Evolutionary conservation across 768 basidiomycete species (phyloP).

Genomic region (Amanita inopinata): DNA sequence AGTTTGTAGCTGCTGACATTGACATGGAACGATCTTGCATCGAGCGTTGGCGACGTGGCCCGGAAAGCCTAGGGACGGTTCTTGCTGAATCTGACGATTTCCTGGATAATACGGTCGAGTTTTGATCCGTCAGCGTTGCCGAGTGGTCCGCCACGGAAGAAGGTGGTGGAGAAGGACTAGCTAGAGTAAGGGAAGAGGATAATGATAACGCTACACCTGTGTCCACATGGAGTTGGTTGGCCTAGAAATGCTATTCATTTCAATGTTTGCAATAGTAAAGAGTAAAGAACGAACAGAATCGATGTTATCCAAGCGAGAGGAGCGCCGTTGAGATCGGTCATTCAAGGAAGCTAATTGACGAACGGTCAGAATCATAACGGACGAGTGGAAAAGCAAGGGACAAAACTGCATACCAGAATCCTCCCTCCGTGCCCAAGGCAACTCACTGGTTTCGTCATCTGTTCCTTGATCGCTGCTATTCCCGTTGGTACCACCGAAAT

Average conservation of each 20-base stretch:
- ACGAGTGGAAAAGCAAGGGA: neutral
- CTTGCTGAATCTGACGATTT: conserved; percentile 66
- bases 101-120: conserved; percentile 22
- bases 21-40: conserved; percentile 69
- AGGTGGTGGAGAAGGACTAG: conserved; percentile 32
- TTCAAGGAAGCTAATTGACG: conserved; percentile 4
- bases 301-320: neutral
- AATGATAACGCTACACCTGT: conserved; percentile 35
- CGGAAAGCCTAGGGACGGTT: conserved; percentile 41
- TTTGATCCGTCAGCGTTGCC: conserved; percentile 15
- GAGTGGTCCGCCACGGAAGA: conserved; percentile 26
- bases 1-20: conserved; percentile 52
- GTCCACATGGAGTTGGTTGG: conserved; percentile 52
- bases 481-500: conserved; percentile 31
- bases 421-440: conserved; percentile 46
- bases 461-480: conserved; percentile 31
- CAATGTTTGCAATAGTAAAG: conserved; percentile 5
- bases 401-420: conserved; percentile 34
- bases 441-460: conserved; percentile 44
- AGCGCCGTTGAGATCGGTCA: neutral
- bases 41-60: conserved; percentile 48
- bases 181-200: conserved; percentile 26
- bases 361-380: conserved; percentile 17
- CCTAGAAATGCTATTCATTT: conserved; percentile 13
- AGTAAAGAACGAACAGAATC: conserved; percentile 10